Evolutionary conservation across 1,139 yeast species (phyloP), one percentile per base, ranked within the genome.

Genomic region (Geotrichum australiense): DNA sequence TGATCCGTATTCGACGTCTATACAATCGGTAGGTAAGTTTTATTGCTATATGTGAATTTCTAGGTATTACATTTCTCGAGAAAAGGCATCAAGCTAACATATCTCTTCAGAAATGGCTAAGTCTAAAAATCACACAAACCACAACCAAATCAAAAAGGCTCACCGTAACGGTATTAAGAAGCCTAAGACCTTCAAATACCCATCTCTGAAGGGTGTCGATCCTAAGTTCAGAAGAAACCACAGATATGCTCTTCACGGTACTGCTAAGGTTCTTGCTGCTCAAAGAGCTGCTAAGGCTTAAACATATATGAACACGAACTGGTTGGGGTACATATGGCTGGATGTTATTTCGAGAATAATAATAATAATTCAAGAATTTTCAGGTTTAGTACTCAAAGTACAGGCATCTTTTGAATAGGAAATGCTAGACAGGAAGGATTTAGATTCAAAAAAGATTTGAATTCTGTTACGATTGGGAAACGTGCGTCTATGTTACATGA

Each of bases 111-210:
- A 41, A 43, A 44, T 46, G 47, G 41, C 49, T 35, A 46, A 46
- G 46, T 46, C 97, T 62, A 91, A 91, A 96, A 91, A 91, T 78
- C 98, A 91, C 73, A 91, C 98, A 76, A 89, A 89, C 76, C 98
- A 91, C 78, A 91, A 91, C 94, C 97, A 91, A 74, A 85, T 84
- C 87, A 83, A 74, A 71, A 91, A 91, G 94, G 97, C 97, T 67
- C 98, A 91, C 96, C 89, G 80, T 72, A 91, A 91, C 85, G 98
- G 98, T 76, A 91, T 91, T 78, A 91, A 89, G 85, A 91, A 89
- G 89, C 96, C 96, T 65, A 83, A 76, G 80, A 82, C 96, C 68
- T 73, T 79, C 94, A 89, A 85, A 78, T 86, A 89, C 80, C 95
- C 96, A 62, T 87, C 97, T 57, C 79, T 86, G 73, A 89, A 85